These are phyloP conservation scores for Cyclotella distinguenda DNA, from an alignment of 108 stramenopile species.

Conservation along the genomic window DNA sequence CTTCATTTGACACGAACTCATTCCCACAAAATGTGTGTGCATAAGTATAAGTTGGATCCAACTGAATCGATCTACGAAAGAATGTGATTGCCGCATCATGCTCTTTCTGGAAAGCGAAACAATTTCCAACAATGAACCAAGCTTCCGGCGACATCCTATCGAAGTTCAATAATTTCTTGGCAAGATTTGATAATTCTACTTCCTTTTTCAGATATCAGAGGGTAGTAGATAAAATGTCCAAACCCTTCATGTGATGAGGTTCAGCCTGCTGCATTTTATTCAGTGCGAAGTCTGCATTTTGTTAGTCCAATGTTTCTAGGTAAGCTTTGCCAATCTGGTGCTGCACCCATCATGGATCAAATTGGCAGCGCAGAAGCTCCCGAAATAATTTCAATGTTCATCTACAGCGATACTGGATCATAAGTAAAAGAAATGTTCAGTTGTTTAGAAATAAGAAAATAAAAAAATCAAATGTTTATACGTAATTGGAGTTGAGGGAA, in stretches of 20 bases:
- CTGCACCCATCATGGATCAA: conserved; percentile 91
- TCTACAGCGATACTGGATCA: conserved; percentile 65
- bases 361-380: conserved; percentile 73
- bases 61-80: conserved; percentile 88
- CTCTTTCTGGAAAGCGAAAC: conserved; percentile 96
- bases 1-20: conserved; percentile 96
- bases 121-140: conserved; percentile 97
- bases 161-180: conserved; percentile 85
- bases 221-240: conserved; percentile 90
- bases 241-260: conserved; percentile 90
- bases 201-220: conserved; percentile 96
- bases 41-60: conserved; percentile 92
- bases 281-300: conserved; percentile 73
- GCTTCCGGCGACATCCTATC: conserved; percentile 87
- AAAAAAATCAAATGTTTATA: too few relatives aligned
- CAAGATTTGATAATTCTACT: conserved; percentile 92
- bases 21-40: conserved; percentile 96
- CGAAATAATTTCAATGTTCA: conserved; percentile 85
- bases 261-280: conserved; percentile 85
- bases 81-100: conserved; percentile 94
- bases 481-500: too few relatives aligned
- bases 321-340: conserved; percentile 91
- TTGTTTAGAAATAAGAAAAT: too few relatives aligned
- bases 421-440: too few relatives aligned
- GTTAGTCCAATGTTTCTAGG: conserved; percentile 95